A percentile compares a stretch with the other conserved stretches of the same genome.
These are phyloP conservation scores for Tilletia caries DNA, from an alignment of 1,284 basidiomycete genomes.

Conservation along the genomic window DNA sequence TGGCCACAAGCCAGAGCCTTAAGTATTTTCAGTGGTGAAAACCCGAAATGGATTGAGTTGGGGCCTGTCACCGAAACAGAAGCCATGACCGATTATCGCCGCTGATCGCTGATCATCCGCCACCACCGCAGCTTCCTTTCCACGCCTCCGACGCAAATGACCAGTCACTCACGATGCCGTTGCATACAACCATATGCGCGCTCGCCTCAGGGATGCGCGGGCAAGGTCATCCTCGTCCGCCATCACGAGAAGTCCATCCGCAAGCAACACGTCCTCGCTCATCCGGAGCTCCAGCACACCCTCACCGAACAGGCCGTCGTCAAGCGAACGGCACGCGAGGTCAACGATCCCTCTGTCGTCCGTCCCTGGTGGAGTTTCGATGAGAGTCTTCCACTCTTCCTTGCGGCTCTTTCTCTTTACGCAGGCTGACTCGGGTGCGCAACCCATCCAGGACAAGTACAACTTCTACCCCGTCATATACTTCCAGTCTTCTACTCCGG, in stretches of 20 bases:
- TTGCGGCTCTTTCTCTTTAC: slow-evolving; percentile 16
- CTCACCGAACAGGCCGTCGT: slow-evolving; percentile 89
- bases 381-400: slow-evolving; percentile 21
- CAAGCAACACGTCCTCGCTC: slow-evolving; percentile 85
- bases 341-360: slow-evolving; percentile 82
- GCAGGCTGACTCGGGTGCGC: neutral
- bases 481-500: slow-evolving; percentile 94
- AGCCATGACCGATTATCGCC: too few species aligned
- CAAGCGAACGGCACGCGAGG: slow-evolving; percentile 68
- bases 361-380: slow-evolving; percentile 94
- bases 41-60: too few species aligned
- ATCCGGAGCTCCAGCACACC: slow-evolving; percentile 91
- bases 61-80: too few species aligned
- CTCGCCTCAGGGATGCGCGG: slow-evolving; percentile 94
- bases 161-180: too few species aligned
- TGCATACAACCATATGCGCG: too few species aligned
- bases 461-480: slow-evolving; percentile 60
- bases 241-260: slow-evolving; percentile 76
- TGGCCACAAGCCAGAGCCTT: too few species aligned
- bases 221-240: slow-evolving; percentile 63
- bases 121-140: too few species aligned
- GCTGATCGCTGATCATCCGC: too few species aligned
- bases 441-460: slow-evolving; percentile 16
- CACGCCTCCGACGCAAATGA: too few species aligned
- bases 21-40: too few species aligned